phyloP scores from a whole-genome alignment of 225 moss, liverwort and hornwort genomes.

The Pleurozium schreberi region DNA sequence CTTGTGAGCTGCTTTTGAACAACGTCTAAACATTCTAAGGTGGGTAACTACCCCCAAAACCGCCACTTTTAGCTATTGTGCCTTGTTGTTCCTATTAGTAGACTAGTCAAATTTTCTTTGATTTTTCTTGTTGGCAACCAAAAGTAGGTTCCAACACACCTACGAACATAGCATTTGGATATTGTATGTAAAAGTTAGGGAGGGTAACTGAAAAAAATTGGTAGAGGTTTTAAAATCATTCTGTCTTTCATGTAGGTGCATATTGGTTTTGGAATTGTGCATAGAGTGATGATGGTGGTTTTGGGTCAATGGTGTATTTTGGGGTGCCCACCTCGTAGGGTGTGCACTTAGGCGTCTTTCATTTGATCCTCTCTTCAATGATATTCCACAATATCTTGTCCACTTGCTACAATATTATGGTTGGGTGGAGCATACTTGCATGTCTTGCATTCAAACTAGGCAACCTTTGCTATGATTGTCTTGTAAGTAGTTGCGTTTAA shows the following conservation, averaged over 20 bases:
- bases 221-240: rapidly evolving
- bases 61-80: rapidly evolving
- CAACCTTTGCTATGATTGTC: background rate
- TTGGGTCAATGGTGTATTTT: rapidly evolving
- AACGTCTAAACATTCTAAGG: no score
- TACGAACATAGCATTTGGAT: rapidly evolving
- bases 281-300: background rate
- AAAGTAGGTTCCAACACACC: background rate
- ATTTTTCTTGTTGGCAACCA: background rate
- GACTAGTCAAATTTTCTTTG: background rate
- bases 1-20: background rate
- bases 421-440: rapidly evolving
- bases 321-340: rapidly evolving
- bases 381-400: background rate
- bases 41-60: background rate
- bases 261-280: background rate
- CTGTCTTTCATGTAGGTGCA: background rate
- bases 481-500: background rate
- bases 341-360: rapidly evolving
- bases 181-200: rapidly evolving
- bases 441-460: background rate
- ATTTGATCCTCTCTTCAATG: background rate
- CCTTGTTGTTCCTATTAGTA: background rate
- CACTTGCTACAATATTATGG: background rate
- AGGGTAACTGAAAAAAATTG: background rate